Percentiles rank a stretch among this genome's conserved stretches.
phyloP scores from a whole-genome alignment of 805 yeast genomes.

The Grigorovia yakushimaensis region DNA sequence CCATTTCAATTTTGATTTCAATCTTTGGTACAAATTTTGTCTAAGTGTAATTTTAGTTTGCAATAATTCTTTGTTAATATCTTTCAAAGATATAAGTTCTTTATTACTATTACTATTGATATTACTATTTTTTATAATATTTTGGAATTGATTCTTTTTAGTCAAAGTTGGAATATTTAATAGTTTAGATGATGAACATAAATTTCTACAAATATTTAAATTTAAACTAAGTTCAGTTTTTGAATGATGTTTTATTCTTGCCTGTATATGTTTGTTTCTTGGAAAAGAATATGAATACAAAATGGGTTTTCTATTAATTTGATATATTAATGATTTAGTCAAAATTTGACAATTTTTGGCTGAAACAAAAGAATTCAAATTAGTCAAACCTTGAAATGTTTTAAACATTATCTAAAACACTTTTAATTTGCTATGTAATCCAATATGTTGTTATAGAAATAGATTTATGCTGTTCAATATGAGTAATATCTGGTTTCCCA shows the following conservation, averaged over 20 bases:
- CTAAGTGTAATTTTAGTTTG: neutral
- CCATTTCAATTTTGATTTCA: conserved; percentile 62
- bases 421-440: no score
- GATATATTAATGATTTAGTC: neutral
- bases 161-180: no score
- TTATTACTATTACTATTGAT: no score
- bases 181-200: neutral
- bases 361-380: neutral
- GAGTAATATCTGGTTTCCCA: neutral
- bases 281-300: neutral
- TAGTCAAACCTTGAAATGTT: neutral
- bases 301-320: neutral
- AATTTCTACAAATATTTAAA: neutral
- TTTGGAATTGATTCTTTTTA: no score
- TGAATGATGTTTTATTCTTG: neutral
- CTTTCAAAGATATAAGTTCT: neutral
- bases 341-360: neutral
- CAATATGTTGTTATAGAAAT: neutral
- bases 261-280: neutral
- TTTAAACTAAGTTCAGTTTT: neutral
- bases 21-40: conserved; percentile 24
- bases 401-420: neutral
- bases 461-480: neutral
- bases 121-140: no score
- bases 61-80: neutral